Percentiles rank a stretch among this genome's conserved stretches.
Conservation (phyloP, 169 alveolate species). For the Plasmodium fragile region DNA sequence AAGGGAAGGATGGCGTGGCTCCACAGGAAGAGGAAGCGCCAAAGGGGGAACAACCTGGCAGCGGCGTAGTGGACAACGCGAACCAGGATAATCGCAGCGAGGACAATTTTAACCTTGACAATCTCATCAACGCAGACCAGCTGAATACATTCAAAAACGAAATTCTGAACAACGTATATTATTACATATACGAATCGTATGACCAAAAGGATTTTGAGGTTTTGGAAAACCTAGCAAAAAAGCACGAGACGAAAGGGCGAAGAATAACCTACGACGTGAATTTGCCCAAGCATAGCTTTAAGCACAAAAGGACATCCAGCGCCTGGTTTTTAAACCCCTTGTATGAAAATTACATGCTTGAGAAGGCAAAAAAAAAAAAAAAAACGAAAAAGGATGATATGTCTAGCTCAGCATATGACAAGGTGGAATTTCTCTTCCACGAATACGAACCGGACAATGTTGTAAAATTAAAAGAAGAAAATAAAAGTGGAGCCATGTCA, state of each 20-base stretch:
- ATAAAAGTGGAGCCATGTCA: conserved; percentile 27
- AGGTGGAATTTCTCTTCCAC: conserved; percentile 42
- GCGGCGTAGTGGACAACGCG: background rate
- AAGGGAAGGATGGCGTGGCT: background rate
- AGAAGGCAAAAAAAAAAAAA: conserved; percentile 28
- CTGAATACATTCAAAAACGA: conserved; percentile 52
- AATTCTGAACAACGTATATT: conserved; percentile 56
- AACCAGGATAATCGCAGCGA: background rate
- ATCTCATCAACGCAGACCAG: conserved; percentile 35
- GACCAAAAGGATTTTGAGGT: conserved; percentile 64
- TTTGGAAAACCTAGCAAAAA: conserved; percentile 53
- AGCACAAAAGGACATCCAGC: conserved; percentile 55
- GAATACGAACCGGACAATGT: background rate
- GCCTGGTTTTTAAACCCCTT: conserved; percentile 70
- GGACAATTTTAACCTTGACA: conserved; percentile 13
- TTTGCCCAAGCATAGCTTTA: conserved; percentile 45
- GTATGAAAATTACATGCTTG: conserved; percentile 69
- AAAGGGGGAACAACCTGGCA: background rate
- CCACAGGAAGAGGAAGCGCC: background rate
- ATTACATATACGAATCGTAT: conserved; percentile 73
- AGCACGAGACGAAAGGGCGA: conserved; percentile 66
- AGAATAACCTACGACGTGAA: conserved; percentile 35
- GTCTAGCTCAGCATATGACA: conserved; percentile 3
- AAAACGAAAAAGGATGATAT: background rate
- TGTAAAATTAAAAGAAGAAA: conserved; percentile 3